Percentiles rank a stretch among this genome's conserved stretches.
Conservation (phyloP, 495 filamentous ascomycete genomes). For the Jackrogersella multiformis region DNA sequence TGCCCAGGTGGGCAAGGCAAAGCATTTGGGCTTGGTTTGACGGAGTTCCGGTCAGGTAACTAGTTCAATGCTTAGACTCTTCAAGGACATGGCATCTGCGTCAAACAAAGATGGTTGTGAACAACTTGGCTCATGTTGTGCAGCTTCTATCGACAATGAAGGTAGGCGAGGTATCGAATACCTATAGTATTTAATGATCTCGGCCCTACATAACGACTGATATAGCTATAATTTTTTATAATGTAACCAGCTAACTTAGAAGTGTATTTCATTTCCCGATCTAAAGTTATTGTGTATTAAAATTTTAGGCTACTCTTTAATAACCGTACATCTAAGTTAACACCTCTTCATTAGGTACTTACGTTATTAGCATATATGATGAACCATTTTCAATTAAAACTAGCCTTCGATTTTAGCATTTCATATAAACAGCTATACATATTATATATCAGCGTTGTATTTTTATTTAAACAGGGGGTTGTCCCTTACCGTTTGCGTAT, state of each 20-base stretch:
- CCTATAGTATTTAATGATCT: too few relatives aligned
- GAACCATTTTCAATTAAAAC: not conserved
- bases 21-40: not conserved
- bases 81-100: not conserved
- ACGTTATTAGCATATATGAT: too few relatives aligned
- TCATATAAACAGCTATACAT: constrained; percentile 28
- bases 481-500: constrained; percentile 60
- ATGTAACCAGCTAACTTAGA: too few relatives aligned
- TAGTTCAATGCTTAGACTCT: not conserved
- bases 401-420: constrained; percentile 9
- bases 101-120: not conserved
- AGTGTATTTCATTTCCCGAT: too few relatives aligned
- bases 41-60: not conserved
- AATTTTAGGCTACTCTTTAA: too few relatives aligned
- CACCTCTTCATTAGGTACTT: not conserved
- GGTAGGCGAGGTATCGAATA: too few relatives aligned
- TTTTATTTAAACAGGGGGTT: not conserved
- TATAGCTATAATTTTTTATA: too few relatives aligned
- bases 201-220: too few relatives aligned
- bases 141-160: not conserved
- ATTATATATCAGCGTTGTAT: constrained; percentile 1
- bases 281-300: too few relatives aligned
- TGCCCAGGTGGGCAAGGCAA: not conserved
- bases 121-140: not conserved
- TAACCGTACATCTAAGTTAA: too few relatives aligned